phyloP scores from a whole-genome alignment of 2,329 filamentous ascomycete genomes.

The Rhytidhysteron rufulum region DNA sequence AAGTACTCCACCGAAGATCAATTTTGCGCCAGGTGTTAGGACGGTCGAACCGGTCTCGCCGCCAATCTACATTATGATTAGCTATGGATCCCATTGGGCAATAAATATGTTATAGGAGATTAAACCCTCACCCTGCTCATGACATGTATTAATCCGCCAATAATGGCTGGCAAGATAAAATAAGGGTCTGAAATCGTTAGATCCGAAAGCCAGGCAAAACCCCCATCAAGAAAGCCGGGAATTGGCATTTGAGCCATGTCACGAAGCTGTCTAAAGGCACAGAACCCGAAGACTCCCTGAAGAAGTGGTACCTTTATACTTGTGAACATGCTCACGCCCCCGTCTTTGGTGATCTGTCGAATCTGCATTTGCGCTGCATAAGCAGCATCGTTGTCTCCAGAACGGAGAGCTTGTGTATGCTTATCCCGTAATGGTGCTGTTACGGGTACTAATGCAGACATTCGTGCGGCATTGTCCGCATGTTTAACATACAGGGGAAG shows the following conservation, averaged over 20 bases:
- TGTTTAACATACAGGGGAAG: slow-evolving; percentile 63
- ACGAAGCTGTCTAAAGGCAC: slow-evolving; percentile 72
- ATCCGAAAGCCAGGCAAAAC: slow-evolving; percentile 74
- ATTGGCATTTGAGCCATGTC: slow-evolving; percentile 77
- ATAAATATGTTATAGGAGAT: no score
- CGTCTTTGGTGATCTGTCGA: slow-evolving; percentile 46
- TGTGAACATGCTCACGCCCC: slow-evolving; percentile 52
- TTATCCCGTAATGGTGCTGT: slow-evolving; percentile 54
- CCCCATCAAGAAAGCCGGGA: slow-evolving; percentile 68
- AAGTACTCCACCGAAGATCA: slow-evolving; percentile 45
- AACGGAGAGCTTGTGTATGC: slow-evolving; percentile 44
- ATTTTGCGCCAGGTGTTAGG: slow-evolving; percentile 32
- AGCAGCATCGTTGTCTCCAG: slow-evolving; percentile 36
- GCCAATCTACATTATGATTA: slow-evolving; percentile 40
- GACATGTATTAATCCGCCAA: slow-evolving; percentile 54
- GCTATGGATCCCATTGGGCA: no score
- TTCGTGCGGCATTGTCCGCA: slow-evolving; percentile 59
- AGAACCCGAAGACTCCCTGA: slow-evolving; percentile 70
- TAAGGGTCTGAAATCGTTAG: slow-evolving; percentile 73
- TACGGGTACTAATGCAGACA: slow-evolving; percentile 58
- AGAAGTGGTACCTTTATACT: slow-evolving; percentile 54
- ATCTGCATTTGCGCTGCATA: slow-evolving; percentile 45
- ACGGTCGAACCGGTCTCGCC: slow-evolving; percentile 45
- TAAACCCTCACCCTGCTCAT: slow-evolving; percentile 55
- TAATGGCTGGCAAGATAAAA: slow-evolving; percentile 66